Evolutionary conservation across 2,329 filamentous ascomycete species (phyloP).

Genomic region (Aureobasidium sp.): DNA sequence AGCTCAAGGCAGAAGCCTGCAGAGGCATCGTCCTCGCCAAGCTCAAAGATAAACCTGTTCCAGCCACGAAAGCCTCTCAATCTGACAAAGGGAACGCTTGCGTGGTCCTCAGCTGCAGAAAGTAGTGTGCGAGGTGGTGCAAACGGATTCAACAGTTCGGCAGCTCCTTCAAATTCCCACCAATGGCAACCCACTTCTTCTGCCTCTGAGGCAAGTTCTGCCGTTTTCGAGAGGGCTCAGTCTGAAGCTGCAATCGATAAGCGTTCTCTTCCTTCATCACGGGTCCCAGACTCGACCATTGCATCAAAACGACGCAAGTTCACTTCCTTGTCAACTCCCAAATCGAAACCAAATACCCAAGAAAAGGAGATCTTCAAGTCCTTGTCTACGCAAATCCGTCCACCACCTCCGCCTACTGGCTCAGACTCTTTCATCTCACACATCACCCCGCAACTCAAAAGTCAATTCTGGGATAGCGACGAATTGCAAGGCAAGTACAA

Average conservation of each 20-base stretch:
- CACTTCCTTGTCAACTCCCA: not conserved
- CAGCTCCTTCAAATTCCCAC: not conserved
- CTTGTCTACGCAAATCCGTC: constrained; percentile 14
- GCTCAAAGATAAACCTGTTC: not conserved
- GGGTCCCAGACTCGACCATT: not conserved
- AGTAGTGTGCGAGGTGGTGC: not conserved
- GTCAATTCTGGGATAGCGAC: constrained; percentile 19
- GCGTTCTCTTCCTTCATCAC: no score
- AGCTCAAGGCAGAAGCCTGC: not conserved
- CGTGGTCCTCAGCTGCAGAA: not conserved
- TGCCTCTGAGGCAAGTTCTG: not conserved
- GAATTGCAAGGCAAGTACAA: not conserved
- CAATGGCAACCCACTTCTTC: not conserved
- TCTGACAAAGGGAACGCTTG: no score
- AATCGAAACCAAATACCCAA: not conserved
- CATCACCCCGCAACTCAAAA: constrained; percentile 21
- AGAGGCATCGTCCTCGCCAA: not conserved
- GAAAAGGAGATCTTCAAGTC: not conserved
- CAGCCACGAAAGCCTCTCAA: not conserved
- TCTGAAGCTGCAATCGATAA: no score
- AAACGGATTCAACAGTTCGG: no score
- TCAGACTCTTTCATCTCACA: constrained; percentile 20
- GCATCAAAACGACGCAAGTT: not conserved
- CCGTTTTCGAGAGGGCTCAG: not conserved
- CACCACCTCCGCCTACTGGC: constrained; percentile 18